A percentile compares a stretch with the other conserved stretches of the same genome.
These are phyloP conservation scores for Ganoderma meredithae DNA, from an alignment of 1,284 basidiomycete genomes.

Conservation along the genomic window DNA sequence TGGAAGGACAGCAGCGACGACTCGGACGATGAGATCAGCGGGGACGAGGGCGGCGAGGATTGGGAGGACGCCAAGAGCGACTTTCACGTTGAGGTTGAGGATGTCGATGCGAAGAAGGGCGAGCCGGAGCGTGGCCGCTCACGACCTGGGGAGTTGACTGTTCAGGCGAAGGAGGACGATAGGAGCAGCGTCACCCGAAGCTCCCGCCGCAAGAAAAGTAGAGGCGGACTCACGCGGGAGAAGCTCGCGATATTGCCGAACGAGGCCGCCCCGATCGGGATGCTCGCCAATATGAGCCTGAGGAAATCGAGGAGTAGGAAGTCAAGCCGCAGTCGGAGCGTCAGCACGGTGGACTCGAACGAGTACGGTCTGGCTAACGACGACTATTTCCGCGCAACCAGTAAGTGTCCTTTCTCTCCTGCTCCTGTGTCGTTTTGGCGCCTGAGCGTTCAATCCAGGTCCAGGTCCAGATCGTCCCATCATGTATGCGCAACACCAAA, in stretches of 20 bases:
- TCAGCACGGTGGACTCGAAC: slow-evolving; percentile 51
- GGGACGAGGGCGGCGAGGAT: slow-evolving; percentile 30
- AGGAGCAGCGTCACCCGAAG: slow-evolving; percentile 22
- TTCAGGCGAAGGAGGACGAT: slow-evolving; percentile 24
- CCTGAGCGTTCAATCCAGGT: slow-evolving; percentile 42
- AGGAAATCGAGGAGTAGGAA: slow-evolving; percentile 50
- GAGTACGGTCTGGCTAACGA: slow-evolving; percentile 68
- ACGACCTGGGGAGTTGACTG: slow-evolving; percentile 10
- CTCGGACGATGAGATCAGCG: slow-evolving; percentile 15
- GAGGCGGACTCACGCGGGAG: slow-evolving; percentile 31
- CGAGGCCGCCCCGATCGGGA: slow-evolving; percentile 69
- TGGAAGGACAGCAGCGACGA: slow-evolving; percentile 31
- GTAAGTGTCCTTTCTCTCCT: slow-evolving; percentile 47
- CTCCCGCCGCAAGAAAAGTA: slow-evolving; percentile 33
- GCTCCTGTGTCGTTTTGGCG: neutral
- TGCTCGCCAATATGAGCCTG: slow-evolving; percentile 70
- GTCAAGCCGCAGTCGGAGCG: slow-evolving; percentile 45
- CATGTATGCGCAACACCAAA: slow-evolving; percentile 50
- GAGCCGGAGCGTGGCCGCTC: slow-evolving; percentile 26
- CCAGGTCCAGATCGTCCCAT: slow-evolving; percentile 49
- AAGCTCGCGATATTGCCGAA: slow-evolving; percentile 65
- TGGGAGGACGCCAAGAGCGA: slow-evolving; percentile 30
- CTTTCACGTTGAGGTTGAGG: slow-evolving; percentile 33
- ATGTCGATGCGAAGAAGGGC: slow-evolving; percentile 22
- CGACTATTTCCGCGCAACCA: slow-evolving; percentile 65